These are phyloP conservation scores for Talaromyces sp. DNA, from an alignment of 2,329 filamentous ascomycete genomes.

Conservation along the genomic window DNA sequence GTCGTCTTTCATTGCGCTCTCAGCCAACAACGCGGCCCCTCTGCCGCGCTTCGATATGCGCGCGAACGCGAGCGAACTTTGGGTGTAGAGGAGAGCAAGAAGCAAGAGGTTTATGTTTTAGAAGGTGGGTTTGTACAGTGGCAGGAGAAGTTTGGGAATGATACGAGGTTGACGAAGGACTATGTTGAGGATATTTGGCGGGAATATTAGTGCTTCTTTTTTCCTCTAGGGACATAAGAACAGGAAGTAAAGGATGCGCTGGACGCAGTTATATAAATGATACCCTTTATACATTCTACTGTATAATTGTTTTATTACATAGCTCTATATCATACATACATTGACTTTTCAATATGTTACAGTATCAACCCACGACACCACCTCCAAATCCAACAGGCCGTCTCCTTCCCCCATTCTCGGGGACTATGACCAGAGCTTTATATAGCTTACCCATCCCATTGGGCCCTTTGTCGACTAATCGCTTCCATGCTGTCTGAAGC, in stretches of 20 bases:
- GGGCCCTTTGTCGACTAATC: slow-evolving; percentile 77
- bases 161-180: slow-evolving; percentile 76
- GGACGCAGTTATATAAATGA: background rate
- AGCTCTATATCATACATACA: background rate
- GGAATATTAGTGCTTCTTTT: slow-evolving; percentile 37
- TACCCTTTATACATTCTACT: background rate
- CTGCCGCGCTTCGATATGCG: slow-evolving; percentile 72
- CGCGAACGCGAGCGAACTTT: slow-evolving; percentile 59
- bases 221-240: background rate
- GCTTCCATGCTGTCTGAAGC: slow-evolving; percentile 71
- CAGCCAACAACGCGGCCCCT: slow-evolving; percentile 84
- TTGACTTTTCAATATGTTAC: background rate
- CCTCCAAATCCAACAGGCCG: slow-evolving; percentile 91
- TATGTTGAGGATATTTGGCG: slow-evolving; percentile 85
- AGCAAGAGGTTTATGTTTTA: slow-evolving; percentile 75
- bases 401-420: slow-evolving; percentile 69
- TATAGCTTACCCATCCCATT: slow-evolving; percentile 93
- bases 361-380: slow-evolving; percentile 34
- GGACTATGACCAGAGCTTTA: slow-evolving; percentile 86
- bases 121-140: slow-evolving; percentile 82
- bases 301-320: background rate
- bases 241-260: background rate
- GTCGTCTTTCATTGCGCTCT: slow-evolving; percentile 95
- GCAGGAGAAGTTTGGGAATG: slow-evolving; percentile 77
- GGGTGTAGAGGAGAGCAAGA: slow-evolving; percentile 39